These are phyloP conservation scores for Lithospermum erythrorhizon DNA, from an alignment of 257 asterid genomes.

Conservation along the genomic window DNA sequence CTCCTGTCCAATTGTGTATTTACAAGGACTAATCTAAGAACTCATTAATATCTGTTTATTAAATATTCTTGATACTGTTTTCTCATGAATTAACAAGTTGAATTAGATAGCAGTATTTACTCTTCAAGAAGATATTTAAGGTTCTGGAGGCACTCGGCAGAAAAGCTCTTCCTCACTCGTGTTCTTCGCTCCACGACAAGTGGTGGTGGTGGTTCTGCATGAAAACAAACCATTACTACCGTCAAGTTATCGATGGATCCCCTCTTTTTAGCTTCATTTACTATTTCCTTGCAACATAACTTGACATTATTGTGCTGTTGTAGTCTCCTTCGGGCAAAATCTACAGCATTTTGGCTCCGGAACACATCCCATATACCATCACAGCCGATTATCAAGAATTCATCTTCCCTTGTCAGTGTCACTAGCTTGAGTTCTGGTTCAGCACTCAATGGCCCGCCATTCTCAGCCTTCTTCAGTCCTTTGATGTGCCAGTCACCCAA, in stretches of 20 bases:
- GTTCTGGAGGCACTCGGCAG: constrained; percentile 69
- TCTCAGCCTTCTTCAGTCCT: constrained; percentile 59
- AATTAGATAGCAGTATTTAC: constrained; percentile 15
- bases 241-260: constrained; percentile 73
- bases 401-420: constrained; percentile 71
- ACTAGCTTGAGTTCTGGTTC: constrained; percentile 71
- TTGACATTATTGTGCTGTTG: constrained; percentile 73
- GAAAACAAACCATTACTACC: constrained; percentile 67
- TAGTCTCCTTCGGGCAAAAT: constrained; percentile 61
- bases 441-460: constrained; percentile 71
- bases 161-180: constrained; percentile 61
- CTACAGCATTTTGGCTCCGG: constrained; percentile 79
- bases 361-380: constrained; percentile 90
- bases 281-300: constrained; percentile 66
- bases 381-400: constrained; percentile 75
- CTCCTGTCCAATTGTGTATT: constrained; percentile 19
- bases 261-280: constrained; percentile 73
- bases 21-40: constrained; percentile 13
- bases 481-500: constrained; percentile 89
- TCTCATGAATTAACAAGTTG: not conserved
- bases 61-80: constrained; percentile 2
- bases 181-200: constrained; percentile 29
- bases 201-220: constrained; percentile 57
- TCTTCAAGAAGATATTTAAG: constrained; percentile 56
- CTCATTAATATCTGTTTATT: constrained; percentile 11